Base-by-base conservation (phyloP, 805 yeast species). In the Candida gorgasii region DNA sequence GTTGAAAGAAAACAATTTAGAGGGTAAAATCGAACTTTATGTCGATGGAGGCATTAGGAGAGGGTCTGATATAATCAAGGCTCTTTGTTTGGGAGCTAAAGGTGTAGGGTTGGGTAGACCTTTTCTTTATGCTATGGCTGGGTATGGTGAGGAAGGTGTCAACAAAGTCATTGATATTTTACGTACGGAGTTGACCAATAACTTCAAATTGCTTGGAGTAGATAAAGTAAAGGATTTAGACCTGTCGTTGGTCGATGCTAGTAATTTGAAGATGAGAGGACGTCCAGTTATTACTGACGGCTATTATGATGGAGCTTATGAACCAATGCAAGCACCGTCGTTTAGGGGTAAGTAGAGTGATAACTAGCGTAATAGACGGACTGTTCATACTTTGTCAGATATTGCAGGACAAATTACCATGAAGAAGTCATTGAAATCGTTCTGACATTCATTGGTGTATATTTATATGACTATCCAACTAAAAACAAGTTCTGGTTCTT, bases 191-290 rank as follows among this genome's bases (percentile, higher is more conserved):
- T 50, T 88, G 23, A 80, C 72, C 41, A 81, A 84, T 83, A 79
- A 82, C 55, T 84, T 89, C 95, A 73, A 92, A 48, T 67, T 89
- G 40, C 59, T 88, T 27, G 96, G 96, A 32, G 92, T 78, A 13
- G 77, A 75, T n/a, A 74, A 67, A 28, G 62, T 89, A 23, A 72
- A 69, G 15, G 76, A 79, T 26, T 62, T 80, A 45, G 62, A 33
- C 13, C 42, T 34, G 14, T 24, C 58, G 18, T 61, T 68, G 40
- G 57, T 76, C 79, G 53, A 52, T 33, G 22, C 33, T 24, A 20
- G 41, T 12, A 45, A 34, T 30, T 48, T 50, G 44, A 20, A 78
- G 70, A 47, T 53, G 16, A 51, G 60, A 16, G 54, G 58, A 28
- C 30, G 30, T 27, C 42, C 47, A n/a, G 23, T 16, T 12, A 37